These are phyloP conservation scores for Cotoneaster glaucophyllus DNA, from an alignment of 306 rosid species.

Conservation along the genomic window DNA sequence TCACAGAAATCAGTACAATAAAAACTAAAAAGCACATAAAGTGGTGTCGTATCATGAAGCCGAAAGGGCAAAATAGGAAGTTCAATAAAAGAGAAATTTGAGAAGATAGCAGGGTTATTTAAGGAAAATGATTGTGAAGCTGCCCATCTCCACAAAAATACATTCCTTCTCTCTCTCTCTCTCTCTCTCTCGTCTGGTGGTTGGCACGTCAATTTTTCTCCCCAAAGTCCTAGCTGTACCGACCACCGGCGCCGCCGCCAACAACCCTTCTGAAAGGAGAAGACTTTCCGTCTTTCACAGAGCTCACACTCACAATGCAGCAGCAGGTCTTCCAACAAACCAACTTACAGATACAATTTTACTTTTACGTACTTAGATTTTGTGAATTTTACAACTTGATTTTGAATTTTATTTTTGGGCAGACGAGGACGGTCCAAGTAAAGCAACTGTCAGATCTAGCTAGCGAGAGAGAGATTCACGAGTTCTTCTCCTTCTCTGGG, in stretches of 20 bases:
- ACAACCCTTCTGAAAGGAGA: neutral
- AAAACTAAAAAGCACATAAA: neutral
- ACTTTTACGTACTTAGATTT: neutral
- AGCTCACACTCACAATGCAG: conserved; percentile 2
- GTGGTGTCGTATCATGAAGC: neutral
- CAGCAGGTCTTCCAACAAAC: neutral
- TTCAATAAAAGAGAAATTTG: neutral
- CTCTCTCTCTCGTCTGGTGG: neutral
- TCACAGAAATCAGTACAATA: too few species aligned
- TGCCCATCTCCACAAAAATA: neutral
- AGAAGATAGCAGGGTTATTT: neutral
- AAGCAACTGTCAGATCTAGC: conserved; percentile 87
- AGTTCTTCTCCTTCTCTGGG: conserved; percentile 87
- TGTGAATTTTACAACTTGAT: neutral
- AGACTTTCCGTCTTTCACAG: neutral
- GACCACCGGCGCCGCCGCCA: neutral
- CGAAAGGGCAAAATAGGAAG: neutral
- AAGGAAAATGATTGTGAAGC: neutral
- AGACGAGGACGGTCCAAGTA: conserved; percentile 87
- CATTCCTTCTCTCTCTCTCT: neutral
- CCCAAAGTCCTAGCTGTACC: neutral
- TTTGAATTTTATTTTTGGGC: conserved; percentile 1
- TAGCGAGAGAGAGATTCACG: conserved; percentile 86
- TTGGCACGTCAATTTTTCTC: neutral
- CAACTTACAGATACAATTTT: neutral